Base-by-base conservation (phyloP, 345 rosid genomes). In the Balakata baccata region DNA sequence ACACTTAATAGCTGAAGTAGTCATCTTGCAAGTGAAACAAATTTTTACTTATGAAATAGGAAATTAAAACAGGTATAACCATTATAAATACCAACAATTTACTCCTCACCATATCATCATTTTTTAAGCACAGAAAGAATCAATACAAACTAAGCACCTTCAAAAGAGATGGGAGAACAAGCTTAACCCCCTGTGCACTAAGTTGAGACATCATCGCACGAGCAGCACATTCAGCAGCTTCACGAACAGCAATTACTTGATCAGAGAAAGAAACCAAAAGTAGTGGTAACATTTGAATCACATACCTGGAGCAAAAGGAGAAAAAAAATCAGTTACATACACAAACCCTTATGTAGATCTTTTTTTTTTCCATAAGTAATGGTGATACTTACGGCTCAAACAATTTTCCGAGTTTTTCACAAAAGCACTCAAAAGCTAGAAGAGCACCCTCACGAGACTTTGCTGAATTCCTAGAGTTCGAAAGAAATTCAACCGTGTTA, bases 151-250 rank as follows among this genome's bases (percentile, higher is more conserved):
- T 43, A 25, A 60, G 57, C 64, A 95, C 98, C 97, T 88, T 89
- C 66, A 92, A 84, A 68, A 95, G 89, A 64, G 97, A 95, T 25
- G 99, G 99, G 77, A 95, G 98, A 64, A 95, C 96, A 78, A 91
- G 92, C 85, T 95, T 95, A 77, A 95, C 99, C 58, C 99, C 98
- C 74, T 85, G 92, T 34, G 85, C 98, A 29, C 86, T 90, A 52
- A 95, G 92, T 64, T 92, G 96, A 87, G 99, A 87, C 99, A 92
- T 95, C 97, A 95, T 92, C 60, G 99, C 97, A 41, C 98, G 99
- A 77, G 99, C 94, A 78, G 98, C 96, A 79, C 97, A 91, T 76
- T 95, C 98, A 72, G 98, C 97, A 83, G 97, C 98, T 80, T 92
- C 99, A 66, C 99, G 99, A 81, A 95, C 96, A 8, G 99, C 99